Base-by-base conservation (phyloP, 2,329 filamentous ascomycete genomes). In the Neopestalotiopsis sp. region DNA sequence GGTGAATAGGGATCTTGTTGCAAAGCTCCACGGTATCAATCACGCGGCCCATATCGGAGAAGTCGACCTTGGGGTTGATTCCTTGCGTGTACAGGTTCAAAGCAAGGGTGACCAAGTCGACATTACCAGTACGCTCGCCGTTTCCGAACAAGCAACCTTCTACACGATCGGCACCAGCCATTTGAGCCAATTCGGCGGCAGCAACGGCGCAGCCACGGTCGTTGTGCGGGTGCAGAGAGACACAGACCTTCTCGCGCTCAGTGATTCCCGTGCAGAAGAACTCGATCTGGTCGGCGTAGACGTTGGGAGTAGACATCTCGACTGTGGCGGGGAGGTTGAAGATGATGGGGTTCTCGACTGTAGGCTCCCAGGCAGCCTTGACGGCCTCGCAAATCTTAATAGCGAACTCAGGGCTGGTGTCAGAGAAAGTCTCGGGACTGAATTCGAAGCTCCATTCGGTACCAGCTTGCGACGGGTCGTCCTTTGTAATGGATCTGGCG, bases 271-370 rank as follows among this genome's bases (percentile, higher is more conserved):
- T 89, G 84, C 94, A 97, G 82, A 99, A 99, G 83, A 94, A 97
- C 80, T 99, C 96, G 71, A 99, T 93, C 83, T 97, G 92, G 78
- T 99, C 96, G 64, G 96, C 96, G 79, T 96, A 99, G 62, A 98
- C 89, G 79, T 99, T 99, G 42, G 95, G 95, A 0, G 96, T 98
- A 0, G 94, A 84, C 90, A 98, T 91, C 83, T 99, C 96, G 45
- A 98, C 95, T 0, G 96, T 99, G 1, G 96, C 95, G 0, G 96
- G 95, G 65, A 99, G 87, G 84, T 98, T 98, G 87, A 99, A 96
- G 78, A 99, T 97, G 80, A 99, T 94, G 62, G 92, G 93, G 74
- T 90, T 91, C 80, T 94, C 89, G 52, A 85, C 89, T 0, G 89
- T 90, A 0, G 96, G 95, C 71, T 87, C 94, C 96, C 96, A 99